Conservation (phyloP, 106 monocot species). For the Vanilla planifolia region DNA sequence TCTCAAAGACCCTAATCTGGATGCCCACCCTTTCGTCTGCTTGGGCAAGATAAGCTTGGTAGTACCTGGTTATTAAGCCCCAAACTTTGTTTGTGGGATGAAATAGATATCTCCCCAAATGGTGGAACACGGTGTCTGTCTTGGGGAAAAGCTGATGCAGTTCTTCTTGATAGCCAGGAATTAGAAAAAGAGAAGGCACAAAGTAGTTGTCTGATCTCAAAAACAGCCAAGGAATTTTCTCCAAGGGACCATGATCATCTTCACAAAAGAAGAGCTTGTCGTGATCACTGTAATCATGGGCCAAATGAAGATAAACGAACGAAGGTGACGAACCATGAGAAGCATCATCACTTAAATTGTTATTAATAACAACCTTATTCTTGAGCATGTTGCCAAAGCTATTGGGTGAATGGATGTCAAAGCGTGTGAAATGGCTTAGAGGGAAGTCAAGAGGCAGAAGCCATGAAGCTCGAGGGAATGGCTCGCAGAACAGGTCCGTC, state of each 20-base stretch:
- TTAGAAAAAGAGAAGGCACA: slow-evolving; percentile 59
- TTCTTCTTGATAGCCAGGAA: slow-evolving; percentile 47
- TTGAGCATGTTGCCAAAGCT: slow-evolving; percentile 69
- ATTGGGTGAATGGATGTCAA: slow-evolving; percentile 12
- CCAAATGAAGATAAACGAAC: slow-evolving; percentile 51
- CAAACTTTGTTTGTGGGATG: slow-evolving; percentile 77
- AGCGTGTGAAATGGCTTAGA: slow-evolving; percentile 21
- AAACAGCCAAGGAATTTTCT: slow-evolving; percentile 64
- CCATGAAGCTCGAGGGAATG: slow-evolving; percentile 73
- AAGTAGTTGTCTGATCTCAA: slow-evolving; percentile 77
- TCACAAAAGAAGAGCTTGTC: slow-evolving; percentile 79
- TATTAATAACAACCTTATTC: slow-evolving; percentile 15
- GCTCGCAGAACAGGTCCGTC: slow-evolving; percentile 75
- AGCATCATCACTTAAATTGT: neutral
- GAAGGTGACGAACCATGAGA: slow-evolving; percentile 14
- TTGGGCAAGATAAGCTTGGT: slow-evolving; percentile 53
- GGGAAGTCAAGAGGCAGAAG: slow-evolving; percentile 58
- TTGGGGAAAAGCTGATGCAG: slow-evolving; percentile 54
- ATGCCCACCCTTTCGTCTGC: slow-evolving; percentile 57
- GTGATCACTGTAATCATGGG: slow-evolving; percentile 38
- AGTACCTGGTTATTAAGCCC: slow-evolving; percentile 70
- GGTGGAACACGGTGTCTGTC: slow-evolving; percentile 80
- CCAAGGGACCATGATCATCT: slow-evolving; percentile 45
- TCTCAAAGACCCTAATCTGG: slow-evolving; percentile 63
- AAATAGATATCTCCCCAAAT: slow-evolving; percentile 72